phyloP scores from a whole-genome alignment of 2,329 filamentous ascomycete genomes.

The Dryadomyces quercus-mongolicae region DNA sequence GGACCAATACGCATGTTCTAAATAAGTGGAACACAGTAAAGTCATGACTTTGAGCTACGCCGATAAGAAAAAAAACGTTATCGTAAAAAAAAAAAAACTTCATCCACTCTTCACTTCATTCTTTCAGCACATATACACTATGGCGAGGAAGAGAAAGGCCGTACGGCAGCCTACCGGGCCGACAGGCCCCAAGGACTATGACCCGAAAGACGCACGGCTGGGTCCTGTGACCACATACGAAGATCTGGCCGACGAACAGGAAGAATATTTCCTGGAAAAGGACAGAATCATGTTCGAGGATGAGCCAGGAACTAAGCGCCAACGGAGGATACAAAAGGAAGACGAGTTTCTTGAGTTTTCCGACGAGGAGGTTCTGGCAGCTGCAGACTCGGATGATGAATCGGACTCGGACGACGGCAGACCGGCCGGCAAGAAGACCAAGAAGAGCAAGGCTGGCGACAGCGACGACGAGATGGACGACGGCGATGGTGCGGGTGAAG shows the following conservation, averaged over 20 bases:
- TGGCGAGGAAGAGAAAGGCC: conserved; percentile 63
- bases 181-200: conserved; percentile 40
- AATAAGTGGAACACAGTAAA: too few species aligned
- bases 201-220: conserved; percentile 49
- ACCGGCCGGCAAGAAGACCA: conserved; percentile 13
- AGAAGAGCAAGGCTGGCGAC: conserved; percentile 28
- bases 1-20: too few species aligned
- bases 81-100: not conserved
- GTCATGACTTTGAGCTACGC: not conserved
- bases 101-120: not conserved
- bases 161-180: conserved; percentile 32
- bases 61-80: conserved; percentile 2
- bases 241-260: conserved; percentile 86
- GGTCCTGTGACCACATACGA: conserved; percentile 51
- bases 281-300: conserved; percentile 84
- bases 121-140: conserved; percentile 16
- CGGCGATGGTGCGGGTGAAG: conserved; percentile 46
- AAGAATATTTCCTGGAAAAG: conserved; percentile 79
- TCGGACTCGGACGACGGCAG: conserved; percentile 8
- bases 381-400: conserved; percentile 14
- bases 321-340: conserved; percentile 51
- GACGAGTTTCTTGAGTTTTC: conserved; percentile 46
- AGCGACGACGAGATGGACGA: conserved; percentile 32
- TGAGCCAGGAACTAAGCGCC: conserved; percentile 63
- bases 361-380: conserved; percentile 42